Evolutionary conservation across 1,284 basidiomycete genomes (phyloP), one percentile per base, ranked within the genome.

Genomic region (Leccinum pachyderme): DNA sequence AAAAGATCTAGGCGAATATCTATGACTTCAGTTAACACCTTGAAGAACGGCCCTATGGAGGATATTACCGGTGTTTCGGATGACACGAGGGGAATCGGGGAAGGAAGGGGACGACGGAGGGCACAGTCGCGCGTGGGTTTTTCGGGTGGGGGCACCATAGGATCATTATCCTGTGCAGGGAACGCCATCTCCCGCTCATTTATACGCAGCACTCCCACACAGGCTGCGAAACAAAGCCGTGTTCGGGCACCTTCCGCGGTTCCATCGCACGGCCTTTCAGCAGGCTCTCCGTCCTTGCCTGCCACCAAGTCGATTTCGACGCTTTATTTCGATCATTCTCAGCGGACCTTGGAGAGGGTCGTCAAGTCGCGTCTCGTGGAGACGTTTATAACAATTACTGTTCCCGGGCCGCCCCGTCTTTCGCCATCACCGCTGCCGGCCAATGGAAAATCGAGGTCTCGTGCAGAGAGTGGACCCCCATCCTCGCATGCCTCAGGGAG

Each of bases 361-460:
- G 76, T 93, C 6, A 73, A 75, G 47, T 83, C 86, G n/a, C 81
- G 90, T 46, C 74, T 93, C 27, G 83, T 91, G n/a, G 88, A 91
- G 68, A 89, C 88, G 1, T 89, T 91, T 63, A 71, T 93, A 52
- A 80, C 84, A 15, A 71, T 93, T 41, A 72, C 73, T 46, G 70
- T 82, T 13, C 71, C 70, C 1, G 59, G 62, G 24, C 56, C 65
- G 59, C 46, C 50, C 49, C 59, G 47, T 29, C 54, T 39, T 59
- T 63, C 58, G 22, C 54, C 56, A 28, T 59, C 56, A 39, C 56
- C 55, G 33, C 51, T 57, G 24, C 56, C 48, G 15, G 51, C 53
- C 44, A 67, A 60, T 43, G 61, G 53, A 25, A 59, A 60, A 45
- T 22, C 53, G 28, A 69, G 63, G 49, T 62, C 63, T 49, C 64